Base-by-base conservation (phyloP, 805 yeast genomes). In the Wickerhamiella galacta region DNA sequence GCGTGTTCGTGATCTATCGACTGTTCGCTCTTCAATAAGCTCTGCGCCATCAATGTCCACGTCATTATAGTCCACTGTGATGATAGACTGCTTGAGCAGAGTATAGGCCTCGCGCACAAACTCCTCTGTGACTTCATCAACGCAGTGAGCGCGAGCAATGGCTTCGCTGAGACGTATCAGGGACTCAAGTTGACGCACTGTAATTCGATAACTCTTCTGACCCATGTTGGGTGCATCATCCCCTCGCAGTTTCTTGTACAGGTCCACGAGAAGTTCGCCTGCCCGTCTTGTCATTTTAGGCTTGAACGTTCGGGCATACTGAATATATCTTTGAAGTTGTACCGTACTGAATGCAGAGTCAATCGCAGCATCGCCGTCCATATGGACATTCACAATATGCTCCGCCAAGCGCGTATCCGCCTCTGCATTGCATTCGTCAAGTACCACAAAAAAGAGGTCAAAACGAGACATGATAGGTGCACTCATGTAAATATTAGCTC, bases 381-480 rank as follows among this genome's bases (percentile, higher is more conserved):
- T 82, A 54, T 87, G 98, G 39, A 90, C 62, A 46, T 78, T 81
- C 20, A 90, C 95, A 48, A 90, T 90, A 52, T 90, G 96, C 21
- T 75, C 68, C 0, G 98, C 95, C 40, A 90, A 62, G 45, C 79
- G 80, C 1, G 93, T 76, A 53, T 90, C 98, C 27, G 83, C 68
- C 44, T 74, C 68, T 49, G 81, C 95, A 49, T 87, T 87, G 53
- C 95, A 79, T 49, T 90, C 96, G 56, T 87, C 98, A 42, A 90
- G 62, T 33, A 90, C 76, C 18, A 90, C 95, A 49, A 90, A 90
- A 53, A 90, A 90, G 42, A 90, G 59, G 57, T 90, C 98, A 54
- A 90, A 90, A 58, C 98, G 73, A 20, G 96, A 87, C 95, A 90
- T 90, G 52, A 90, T 90, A 2, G 98, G 98, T 1, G 95, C 96